Evolutionary conservation across 148 eudicot species (phyloP), one percentile per base, ranked within the genome.

Genomic region (Heliosperma pusillum): DNA sequence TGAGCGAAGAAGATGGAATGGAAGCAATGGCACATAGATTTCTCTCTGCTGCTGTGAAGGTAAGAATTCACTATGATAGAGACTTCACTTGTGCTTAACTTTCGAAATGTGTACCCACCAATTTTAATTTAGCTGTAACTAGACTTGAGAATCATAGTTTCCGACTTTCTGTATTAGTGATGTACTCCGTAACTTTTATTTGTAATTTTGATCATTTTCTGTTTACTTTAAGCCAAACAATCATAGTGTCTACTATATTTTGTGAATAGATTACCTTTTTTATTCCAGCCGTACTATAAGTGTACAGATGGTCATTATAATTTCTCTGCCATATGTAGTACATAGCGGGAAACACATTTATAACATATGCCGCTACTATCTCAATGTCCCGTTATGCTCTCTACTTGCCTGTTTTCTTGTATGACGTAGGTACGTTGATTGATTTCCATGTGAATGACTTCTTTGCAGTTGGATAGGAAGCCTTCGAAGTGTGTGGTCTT

Each of bases 1-100:
- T 93, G 69, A 86, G 91, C 27, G 97, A 93, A 82, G 97, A 93
- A 81, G 98, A 93, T 81, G 98, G 95, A 69, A 89, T 89, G 95
- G 98, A 93, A 52, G 91, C 98, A 20, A 87, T 91, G 71, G 97
- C 98, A 68, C 98, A 91, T 77, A 86, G 95, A 79, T 93, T 89
- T 82, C 95, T 93, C 56, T 93, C 98, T 30, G 98, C 98, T 25
- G 88, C 98, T 13, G 80, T 89, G 40, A 91, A 93, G 92, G 98
- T 91, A 47, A 36, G 69, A 60, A 30, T 4, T 73, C 15, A 13
- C 11, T 29, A 36, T 6, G 42, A 6, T 36, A 36, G 9, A 36
- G 9, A 36, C 10, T 36, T 3, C 9, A 20, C 4, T 56, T n/a
- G 3, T 27, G 24, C 22, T 16, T 21, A 5, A 25, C 27, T 15